A percentile compares a stretch with the other conserved stretches of the same genome.
Evolutionary conservation across 306 rosid species (phyloP).

Genomic region (Gastrolobium bilobum): DNA sequence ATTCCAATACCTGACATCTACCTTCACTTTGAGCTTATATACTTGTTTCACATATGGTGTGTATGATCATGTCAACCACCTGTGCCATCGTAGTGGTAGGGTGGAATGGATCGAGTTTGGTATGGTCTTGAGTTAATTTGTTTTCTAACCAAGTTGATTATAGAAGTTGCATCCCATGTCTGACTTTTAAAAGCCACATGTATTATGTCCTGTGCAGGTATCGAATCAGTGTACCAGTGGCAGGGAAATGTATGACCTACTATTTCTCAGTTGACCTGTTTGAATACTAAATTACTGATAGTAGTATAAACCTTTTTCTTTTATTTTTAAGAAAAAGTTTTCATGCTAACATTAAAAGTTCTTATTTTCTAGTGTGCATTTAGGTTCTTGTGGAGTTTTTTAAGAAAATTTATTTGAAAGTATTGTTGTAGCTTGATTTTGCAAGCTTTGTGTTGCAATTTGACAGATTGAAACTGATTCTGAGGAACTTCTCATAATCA

Average conservation of each 20-base stretch:
- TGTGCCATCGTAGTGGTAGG: background rate
- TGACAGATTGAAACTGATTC: constrained; percentile 81
- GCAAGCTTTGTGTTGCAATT: constrained; percentile 39
- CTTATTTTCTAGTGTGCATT: background rate
- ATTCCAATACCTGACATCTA: background rate
- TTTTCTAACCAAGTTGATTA: constrained; percentile 34
- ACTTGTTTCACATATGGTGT: constrained; percentile 14
- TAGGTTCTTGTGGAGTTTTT: background rate
- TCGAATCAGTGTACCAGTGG: constrained; percentile 90
- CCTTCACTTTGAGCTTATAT: background rate
- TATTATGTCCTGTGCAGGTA: constrained; percentile 65
- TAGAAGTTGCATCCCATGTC: constrained; percentile 12
- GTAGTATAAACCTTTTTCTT: background rate
- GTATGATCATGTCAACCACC: constrained; percentile 18
- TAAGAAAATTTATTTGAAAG: background rate
- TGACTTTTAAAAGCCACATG: constrained; percentile 16
- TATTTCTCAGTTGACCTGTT: constrained; percentile 26
- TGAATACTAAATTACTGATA: constrained; percentile 12
- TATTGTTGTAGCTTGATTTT: constrained; percentile 40
- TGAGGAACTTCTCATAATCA: constrained; percentile 90
- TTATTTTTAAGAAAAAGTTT: background rate
- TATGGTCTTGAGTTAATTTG: constrained; percentile 31
- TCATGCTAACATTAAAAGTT: constrained; percentile 5
- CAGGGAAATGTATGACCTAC: constrained; percentile 80
- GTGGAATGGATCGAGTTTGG: constrained; percentile 2